Conservation (phyloP, 495 filamentous ascomycete genomes). For the Penicillium cinerascens region DNA sequence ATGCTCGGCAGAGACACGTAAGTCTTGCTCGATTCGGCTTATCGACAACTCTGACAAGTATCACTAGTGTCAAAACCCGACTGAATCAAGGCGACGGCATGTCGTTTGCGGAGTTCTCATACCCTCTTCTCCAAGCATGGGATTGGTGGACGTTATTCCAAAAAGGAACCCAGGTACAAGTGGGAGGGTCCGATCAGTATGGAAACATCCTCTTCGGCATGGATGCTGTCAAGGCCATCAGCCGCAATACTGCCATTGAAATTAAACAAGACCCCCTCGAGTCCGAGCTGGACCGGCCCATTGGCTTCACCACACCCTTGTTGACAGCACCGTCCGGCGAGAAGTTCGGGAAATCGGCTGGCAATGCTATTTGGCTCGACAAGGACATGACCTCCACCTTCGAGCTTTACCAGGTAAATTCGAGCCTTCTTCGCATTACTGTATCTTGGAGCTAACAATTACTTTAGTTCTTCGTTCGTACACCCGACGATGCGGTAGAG, state of each 20-base stretch:
- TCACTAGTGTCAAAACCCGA: conserved; percentile 69
- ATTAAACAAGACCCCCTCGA: conserved; percentile 25
- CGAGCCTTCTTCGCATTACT: neutral
- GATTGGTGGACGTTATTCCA: conserved; percentile 87
- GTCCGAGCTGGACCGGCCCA: conserved; percentile 49
- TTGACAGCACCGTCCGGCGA: conserved; percentile 78
- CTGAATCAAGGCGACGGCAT: conserved; percentile 81
- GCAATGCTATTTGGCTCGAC: conserved; percentile 94
- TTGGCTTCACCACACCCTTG: conserved; percentile 86
- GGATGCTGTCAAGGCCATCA: conserved; percentile 71
- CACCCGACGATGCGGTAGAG: conserved; percentile 73
- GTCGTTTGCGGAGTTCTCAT: conserved; percentile 89
- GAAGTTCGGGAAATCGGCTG: conserved; percentile 95
- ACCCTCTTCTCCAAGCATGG: conserved; percentile 93
- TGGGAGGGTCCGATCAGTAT: conserved; percentile 93
- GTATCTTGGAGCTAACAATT: conserved; percentile 16
- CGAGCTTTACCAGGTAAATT: conserved; percentile 71
- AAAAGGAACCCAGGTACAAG: conserved; percentile 70
- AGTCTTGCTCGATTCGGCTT: conserved; percentile 32
- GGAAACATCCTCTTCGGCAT: conserved; percentile 94
- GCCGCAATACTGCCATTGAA: conserved; percentile 44
- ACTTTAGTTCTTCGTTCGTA: conserved; percentile 76
- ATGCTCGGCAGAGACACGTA: conserved; percentile 91
- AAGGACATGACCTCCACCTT: conserved; percentile 72
- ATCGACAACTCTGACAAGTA: conserved; percentile 15